These are phyloP conservation scores for Ceratobasidium sp. DNA, from an alignment of 1,284 basidiomycete genomes.

Conservation along the genomic window DNA sequence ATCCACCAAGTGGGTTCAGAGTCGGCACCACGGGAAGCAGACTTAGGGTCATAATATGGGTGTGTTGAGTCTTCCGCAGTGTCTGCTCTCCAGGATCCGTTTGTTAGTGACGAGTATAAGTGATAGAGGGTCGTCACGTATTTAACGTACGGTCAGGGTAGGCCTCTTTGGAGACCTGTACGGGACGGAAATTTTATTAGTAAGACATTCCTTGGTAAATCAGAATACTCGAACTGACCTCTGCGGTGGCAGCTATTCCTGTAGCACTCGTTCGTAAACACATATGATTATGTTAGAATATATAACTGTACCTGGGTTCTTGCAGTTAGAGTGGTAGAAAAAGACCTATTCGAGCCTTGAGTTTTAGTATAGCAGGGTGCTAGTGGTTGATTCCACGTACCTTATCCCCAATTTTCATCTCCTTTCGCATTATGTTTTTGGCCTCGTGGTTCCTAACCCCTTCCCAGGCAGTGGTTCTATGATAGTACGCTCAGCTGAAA, in stretches of 20 bases:
- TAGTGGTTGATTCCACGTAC: conserved; percentile 56
- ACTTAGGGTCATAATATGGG: conserved; percentile 88
- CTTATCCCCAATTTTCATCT: conserved; percentile 86
- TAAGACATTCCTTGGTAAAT: neutral
- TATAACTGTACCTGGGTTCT: conserved; percentile 71
- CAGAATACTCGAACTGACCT: conserved; percentile 60
- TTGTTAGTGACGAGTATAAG: conserved; percentile 4
- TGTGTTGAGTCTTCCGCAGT: conserved; percentile 88
- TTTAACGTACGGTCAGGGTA: conserved; percentile 84
- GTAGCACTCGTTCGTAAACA: conserved; percentile 28
- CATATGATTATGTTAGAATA: neutral
- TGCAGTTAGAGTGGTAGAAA: conserved; percentile 81
- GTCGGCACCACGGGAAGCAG: conserved; percentile 49
- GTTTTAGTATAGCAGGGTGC: neutral
- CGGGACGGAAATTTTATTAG: conserved; percentile 20
- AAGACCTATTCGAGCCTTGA: conserved; percentile 62
- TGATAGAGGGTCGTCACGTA: conserved; percentile 7
- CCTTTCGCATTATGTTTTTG: conserved; percentile 82
- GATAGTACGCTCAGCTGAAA: neutral
- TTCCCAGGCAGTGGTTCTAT: conserved; percentile 84
- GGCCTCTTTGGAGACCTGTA: conserved; percentile 80
- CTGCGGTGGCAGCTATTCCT: conserved; percentile 88
- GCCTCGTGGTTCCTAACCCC: conserved; percentile 93
- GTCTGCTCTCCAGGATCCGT: conserved; percentile 60
- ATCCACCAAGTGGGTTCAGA: conserved; percentile 76